Conservation (phyloP, 2,329 filamentous ascomycete species). For the Ceratocystis diversiconidia region DNA sequence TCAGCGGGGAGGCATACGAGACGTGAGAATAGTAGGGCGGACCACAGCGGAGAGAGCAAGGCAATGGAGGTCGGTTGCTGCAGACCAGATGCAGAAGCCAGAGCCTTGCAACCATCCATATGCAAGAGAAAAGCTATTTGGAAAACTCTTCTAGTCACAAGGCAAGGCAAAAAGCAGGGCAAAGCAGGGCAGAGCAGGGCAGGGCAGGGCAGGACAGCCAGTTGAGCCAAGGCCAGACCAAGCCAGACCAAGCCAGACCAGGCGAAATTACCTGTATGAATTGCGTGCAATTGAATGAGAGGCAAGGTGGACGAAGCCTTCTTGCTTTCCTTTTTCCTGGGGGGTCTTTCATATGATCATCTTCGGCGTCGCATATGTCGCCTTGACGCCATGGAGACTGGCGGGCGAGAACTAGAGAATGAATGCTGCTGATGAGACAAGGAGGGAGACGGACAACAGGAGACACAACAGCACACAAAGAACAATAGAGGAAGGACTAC, state of each 20-base stretch:
- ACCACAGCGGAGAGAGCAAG: too few relatives aligned
- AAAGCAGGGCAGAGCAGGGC: background rate
- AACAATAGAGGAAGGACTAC: too few relatives aligned
- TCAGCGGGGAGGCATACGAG: too few relatives aligned
- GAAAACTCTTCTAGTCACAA: slow-evolving; percentile 2
- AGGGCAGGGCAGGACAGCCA: background rate
- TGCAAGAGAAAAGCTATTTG: background rate
- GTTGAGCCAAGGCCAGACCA: background rate
- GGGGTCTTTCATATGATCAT: too few relatives aligned
- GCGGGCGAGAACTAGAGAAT: too few relatives aligned
- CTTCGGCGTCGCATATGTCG: too few relatives aligned
- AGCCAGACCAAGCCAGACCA: background rate
- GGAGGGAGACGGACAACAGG: too few relatives aligned
- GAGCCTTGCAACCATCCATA: background rate
- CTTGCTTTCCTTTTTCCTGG: background rate
- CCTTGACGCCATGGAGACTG: too few relatives aligned
- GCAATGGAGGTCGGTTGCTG: background rate
- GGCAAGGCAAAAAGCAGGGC: background rate
- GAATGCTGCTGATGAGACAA: too few relatives aligned
- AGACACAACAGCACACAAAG: too few relatives aligned
- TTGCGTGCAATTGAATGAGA: background rate
- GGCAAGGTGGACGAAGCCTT: background rate
- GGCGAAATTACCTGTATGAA: background rate
- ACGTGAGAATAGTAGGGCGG: too few relatives aligned
- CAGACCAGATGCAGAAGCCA: background rate